Percentiles rank a stretch among this genome's conserved stretches.
Conservation (phyloP, 345 rosid genomes). For the Gossypium raimondii region DNA sequence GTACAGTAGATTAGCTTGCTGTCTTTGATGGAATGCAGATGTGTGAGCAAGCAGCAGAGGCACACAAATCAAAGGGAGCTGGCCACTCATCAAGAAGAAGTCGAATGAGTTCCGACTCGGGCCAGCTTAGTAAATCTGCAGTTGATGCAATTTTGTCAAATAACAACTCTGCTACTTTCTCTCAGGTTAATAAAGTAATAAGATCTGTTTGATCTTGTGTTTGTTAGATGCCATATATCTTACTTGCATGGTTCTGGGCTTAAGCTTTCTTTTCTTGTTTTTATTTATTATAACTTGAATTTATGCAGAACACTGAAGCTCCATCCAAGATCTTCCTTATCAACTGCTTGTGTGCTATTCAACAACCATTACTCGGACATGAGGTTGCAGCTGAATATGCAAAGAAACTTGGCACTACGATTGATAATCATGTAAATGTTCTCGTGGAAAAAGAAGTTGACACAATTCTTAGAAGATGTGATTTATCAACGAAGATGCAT, state of each 20-base stretch:
- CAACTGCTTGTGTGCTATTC: conserved; percentile 86
- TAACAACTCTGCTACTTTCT: conserved; percentile 40
- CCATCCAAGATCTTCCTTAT: conserved; percentile 89
- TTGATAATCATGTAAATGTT: conserved; percentile 57
- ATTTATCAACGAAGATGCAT: conserved; percentile 64
- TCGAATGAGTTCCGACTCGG: conserved; percentile 56
- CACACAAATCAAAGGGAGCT: conserved; percentile 71
- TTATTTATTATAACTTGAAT: conserved; percentile 1
- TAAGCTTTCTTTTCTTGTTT: not conserved
- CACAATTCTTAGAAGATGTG: conserved; percentile 62
- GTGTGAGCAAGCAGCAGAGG: conserved; percentile 98
- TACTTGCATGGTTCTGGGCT: not conserved
- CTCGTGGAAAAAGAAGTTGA: conserved; percentile 88
- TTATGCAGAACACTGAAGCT: conserved; percentile 68
- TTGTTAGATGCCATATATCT: not conserved
- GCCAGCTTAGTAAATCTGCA: conserved; percentile 62
- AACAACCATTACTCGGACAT: conserved; percentile 67
- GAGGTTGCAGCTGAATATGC: conserved; percentile 70
- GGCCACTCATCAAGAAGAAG: conserved; percentile 64
- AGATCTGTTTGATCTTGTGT: not conserved
- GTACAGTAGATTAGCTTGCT: conserved; percentile 10
- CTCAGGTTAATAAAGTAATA: conserved; percentile 47
- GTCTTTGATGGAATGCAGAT: conserved; percentile 43
- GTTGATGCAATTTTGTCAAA: conserved; percentile 86
- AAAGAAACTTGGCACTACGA: conserved; percentile 63